Percentiles rank a stretch among this genome's conserved stretches.
Evolutionary conservation across 768 basidiomycete species (phyloP).

Genomic region (Kwoniella sp.): DNA sequence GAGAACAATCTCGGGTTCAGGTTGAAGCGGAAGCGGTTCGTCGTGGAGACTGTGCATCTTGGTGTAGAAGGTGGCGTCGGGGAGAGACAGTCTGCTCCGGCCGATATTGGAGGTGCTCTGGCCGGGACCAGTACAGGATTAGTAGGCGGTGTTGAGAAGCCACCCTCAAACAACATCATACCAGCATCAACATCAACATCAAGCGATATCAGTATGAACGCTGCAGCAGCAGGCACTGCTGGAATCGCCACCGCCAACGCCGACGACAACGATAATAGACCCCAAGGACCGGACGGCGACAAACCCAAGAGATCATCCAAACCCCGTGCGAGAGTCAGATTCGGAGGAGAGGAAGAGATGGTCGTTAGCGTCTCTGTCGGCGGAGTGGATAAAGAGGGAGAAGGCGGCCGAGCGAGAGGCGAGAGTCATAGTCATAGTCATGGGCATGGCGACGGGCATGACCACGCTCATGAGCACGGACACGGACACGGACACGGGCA

Average conservation of each 20-base stretch:
- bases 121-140: slow-evolving; percentile 1
- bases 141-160: slow-evolving; percentile 5
- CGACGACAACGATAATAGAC: not conserved
- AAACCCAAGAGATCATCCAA: slow-evolving; percentile 34
- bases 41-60: slow-evolving; percentile 84
- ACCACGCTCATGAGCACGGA: slow-evolving; percentile 27
- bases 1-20: slow-evolving; percentile 97
- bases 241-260: not conserved
- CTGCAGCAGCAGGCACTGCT: not conserved
- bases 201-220: not conserved
- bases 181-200: not conserved
- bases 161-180: not conserved
- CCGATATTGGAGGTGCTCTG: slow-evolving; percentile 23
- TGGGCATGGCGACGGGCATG: slow-evolving; percentile 21
- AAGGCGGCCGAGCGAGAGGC: not conserved
- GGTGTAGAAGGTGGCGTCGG: slow-evolving; percentile 58
- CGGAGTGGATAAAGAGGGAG: not conserved
- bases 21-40: slow-evolving; percentile 79
- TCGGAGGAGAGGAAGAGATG: slow-evolving; percentile 44
- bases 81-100: slow-evolving; percentile 52
- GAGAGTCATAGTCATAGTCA: slow-evolving; percentile 14
- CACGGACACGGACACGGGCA: slow-evolving; percentile 24
- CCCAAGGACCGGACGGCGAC: slow-evolving; percentile 20
- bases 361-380: slow-evolving; percentile 3
- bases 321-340: slow-evolving; percentile 42